Evolutionary conservation across 352 stramenopile species (phyloP).

Genomic region (Pythium folliculosum): DNA sequence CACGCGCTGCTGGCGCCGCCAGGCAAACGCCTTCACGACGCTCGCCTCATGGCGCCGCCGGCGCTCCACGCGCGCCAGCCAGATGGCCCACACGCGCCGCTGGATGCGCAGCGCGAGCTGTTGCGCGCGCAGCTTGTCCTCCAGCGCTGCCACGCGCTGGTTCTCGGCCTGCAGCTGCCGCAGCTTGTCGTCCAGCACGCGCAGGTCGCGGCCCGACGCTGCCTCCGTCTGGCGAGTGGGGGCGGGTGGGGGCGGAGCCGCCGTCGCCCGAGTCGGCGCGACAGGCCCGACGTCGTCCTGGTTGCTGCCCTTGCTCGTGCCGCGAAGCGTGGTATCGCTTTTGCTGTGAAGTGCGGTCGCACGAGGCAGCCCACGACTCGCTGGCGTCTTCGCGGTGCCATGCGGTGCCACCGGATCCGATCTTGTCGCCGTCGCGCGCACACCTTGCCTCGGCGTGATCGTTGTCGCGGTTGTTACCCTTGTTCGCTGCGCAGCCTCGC

Average conservation of each 20-base stretch:
- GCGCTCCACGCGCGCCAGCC: slow-evolving; percentile 17
- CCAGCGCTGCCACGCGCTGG: slow-evolving; percentile 19
- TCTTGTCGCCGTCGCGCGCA: too few relatives aligned
- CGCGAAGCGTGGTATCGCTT: too few relatives aligned
- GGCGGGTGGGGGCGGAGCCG: too few relatives aligned
- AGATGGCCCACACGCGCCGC: slow-evolving; percentile 26
- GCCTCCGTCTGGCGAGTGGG: too few relatives aligned
- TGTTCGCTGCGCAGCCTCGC: neutral
- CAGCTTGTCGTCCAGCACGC: slow-evolving; percentile 23
- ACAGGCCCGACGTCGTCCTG: neutral
- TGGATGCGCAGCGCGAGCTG: slow-evolving; percentile 22
- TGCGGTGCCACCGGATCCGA: too few relatives aligned
- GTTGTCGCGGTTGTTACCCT: neutral
- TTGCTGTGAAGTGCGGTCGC: too few relatives aligned
- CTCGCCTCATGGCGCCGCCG: slow-evolving; percentile 15
- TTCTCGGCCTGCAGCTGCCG: slow-evolving; percentile 24
- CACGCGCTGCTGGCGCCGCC: slow-evolving; percentile 27
- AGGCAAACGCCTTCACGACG: slow-evolving; percentile 22
- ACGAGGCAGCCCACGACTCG: too few relatives aligned
- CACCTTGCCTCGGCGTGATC: neutral
- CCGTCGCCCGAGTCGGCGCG: neutral
- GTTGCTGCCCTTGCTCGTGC: neutral
- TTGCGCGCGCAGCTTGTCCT: slow-evolving; percentile 10
- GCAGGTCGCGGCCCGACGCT: slow-evolving; percentile 1
- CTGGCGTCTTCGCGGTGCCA: too few relatives aligned